phyloP scores from a whole-genome alignment of 768 basidiomycete genomes.

The Sporobolomyces pararoseus region DNA sequence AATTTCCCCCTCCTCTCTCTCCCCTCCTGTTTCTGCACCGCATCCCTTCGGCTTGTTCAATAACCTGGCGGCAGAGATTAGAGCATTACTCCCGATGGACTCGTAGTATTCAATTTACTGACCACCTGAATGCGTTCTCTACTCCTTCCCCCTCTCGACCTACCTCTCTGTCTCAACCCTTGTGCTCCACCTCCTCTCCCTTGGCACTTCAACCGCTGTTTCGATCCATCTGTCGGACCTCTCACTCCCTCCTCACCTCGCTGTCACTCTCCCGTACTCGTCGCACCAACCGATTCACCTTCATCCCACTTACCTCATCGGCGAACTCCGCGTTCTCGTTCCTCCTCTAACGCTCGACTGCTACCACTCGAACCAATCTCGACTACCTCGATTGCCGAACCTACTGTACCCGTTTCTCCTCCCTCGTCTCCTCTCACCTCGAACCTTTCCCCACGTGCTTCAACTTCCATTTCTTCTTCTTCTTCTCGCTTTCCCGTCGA shows the following conservation, averaged over 20 bases:
- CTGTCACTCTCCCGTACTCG: conserved; percentile 3
- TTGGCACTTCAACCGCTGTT: conserved; percentile 23
- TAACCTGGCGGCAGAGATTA: no score
- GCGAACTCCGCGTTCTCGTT: conserved; percentile 20
- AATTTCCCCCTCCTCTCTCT: not conserved
- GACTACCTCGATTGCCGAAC: not conserved
- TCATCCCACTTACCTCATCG: not conserved
- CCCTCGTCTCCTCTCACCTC: conserved; percentile 5
- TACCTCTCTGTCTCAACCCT: conserved; percentile 37
- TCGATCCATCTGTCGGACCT: conserved; percentile 34
- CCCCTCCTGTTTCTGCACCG: not conserved
- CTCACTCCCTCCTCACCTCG: conserved; percentile 18
- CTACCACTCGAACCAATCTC: not conserved
- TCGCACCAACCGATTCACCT: not conserved
- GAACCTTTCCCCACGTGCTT: not conserved
- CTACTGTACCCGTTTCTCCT: conserved; percentile 12
- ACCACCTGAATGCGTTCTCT: conserved; percentile 28
- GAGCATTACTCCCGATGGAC: not conserved
- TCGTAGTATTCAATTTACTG: not conserved
- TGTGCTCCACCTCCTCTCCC: not conserved
- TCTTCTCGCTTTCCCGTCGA: not conserved
- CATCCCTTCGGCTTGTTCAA: not conserved
- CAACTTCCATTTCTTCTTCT: not conserved
- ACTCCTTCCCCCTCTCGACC: conserved; percentile 27
- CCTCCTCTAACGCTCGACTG: not conserved